Evolutionary conservation across 805 yeast species (phyloP), one percentile per base, ranked within the genome.

Genomic region (Sugiyamaella qingdaonensis): DNA sequence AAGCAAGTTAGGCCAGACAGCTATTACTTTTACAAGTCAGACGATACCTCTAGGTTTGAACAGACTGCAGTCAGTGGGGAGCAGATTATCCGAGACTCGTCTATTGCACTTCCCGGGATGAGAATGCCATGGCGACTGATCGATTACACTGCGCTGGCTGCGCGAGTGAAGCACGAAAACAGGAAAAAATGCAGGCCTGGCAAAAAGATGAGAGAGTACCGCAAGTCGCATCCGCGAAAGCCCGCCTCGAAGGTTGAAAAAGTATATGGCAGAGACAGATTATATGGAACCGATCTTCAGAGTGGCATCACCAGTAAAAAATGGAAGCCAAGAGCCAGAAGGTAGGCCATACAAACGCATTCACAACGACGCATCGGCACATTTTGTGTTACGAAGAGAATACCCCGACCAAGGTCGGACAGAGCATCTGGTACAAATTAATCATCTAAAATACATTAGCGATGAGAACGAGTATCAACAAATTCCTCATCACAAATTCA

Each of bases 111-210:
- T 19, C 60, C 62, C 2, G 65, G 62, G 1, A 51, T 59, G 59
- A 43, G 14, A 13, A 53, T 51, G 59, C 62, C 62, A 1, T 48
- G 62, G 59, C 51, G 56, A 46, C 59, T 62, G 10, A 36, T 58
- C 10, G 59, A 61, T 37, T 58, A 46, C 44, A 57, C 55, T 11
- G 54, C 34, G 21, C 41, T 54, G 31, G 55, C 48, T 21, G 51
- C 42, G 16, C 48, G 55, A 44, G 51, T 46, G 8, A 52, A 55
- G 24, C 42, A 36, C 36, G 62, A 61, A 13, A 55, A 43, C 27
- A 13, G 46, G 29, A 55, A 48, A 44, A 39, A 51, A 10, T 36
- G 55, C 4, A 21, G 64, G 10, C 64, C 64, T 2, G 62, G 64
- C 14, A 62, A 62, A 49, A 55, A 56, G 52, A 33, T 57, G 16